phyloP scores from a whole-genome alignment of 768 basidiomycete genomes.

The Lactarius trivialis region DNA sequence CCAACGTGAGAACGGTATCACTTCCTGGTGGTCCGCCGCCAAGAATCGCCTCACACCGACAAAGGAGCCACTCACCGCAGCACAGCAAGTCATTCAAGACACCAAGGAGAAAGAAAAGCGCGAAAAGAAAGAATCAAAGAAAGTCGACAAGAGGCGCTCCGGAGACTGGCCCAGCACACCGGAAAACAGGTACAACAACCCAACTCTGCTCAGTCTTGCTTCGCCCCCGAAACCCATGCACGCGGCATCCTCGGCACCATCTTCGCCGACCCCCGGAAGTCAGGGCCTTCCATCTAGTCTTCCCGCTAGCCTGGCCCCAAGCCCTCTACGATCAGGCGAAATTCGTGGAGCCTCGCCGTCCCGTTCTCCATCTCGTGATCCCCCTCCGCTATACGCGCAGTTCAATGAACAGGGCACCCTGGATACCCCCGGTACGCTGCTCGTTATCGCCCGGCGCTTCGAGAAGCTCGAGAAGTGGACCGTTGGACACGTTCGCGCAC shows the following conservation, averaged over 20 bases:
- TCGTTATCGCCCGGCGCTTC: slow-evolving; percentile 72
- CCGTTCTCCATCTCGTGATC: slow-evolving; percentile 47
- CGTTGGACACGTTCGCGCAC: slow-evolving; percentile 77
- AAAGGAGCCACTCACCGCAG: slow-evolving; percentile 74
- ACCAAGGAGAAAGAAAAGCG: slow-evolving; percentile 59
- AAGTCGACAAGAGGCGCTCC: slow-evolving; percentile 32
- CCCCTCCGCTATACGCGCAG: slow-evolving; percentile 69
- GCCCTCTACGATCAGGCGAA: slow-evolving; percentile 50
- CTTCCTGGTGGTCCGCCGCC: slow-evolving; percentile 64
- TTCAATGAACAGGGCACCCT: slow-evolving; percentile 66
- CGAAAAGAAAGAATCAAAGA: slow-evolving; percentile 34
- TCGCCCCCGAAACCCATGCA: slow-evolving; percentile 42
- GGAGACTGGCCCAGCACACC: slow-evolving; percentile 50
- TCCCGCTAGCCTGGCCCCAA: slow-evolving; percentile 55
- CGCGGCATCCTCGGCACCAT: slow-evolving; percentile 47
- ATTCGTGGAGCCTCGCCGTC: slow-evolving; percentile 42
- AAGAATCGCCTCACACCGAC: slow-evolving; percentile 74
- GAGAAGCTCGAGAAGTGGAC: slow-evolving; percentile 91
- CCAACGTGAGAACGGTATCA: slow-evolving; percentile 45
- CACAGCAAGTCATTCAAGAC: slow-evolving; percentile 75
- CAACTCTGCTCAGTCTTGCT: slow-evolving; percentile 49
- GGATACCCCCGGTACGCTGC: slow-evolving; percentile 66
- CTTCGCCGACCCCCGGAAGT: slow-evolving; percentile 60
- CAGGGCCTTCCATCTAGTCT: slow-evolving; percentile 39
- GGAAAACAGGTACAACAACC: slow-evolving; percentile 49